Evolutionary conservation across 257 asterid genomes (phyloP).

Genomic region (Solanum lycopersicoides): DNA sequence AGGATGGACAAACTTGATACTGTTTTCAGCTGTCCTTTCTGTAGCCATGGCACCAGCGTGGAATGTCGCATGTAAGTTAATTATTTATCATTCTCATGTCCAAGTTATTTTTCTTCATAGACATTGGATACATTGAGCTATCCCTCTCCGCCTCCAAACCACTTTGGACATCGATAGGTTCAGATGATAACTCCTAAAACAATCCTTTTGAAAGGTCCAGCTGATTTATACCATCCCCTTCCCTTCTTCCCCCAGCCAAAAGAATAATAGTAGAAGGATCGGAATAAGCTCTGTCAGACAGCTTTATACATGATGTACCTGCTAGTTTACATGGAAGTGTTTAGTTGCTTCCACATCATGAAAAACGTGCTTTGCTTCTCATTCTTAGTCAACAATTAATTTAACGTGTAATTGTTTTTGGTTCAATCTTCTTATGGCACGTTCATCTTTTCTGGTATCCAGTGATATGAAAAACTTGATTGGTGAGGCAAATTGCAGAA

Average conservation of each 20-base stretch:
- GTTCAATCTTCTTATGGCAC: not conserved
- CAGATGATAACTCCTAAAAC: not conserved
- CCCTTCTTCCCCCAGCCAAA: not conserved
- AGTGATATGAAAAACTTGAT: slow-evolving; percentile 87
- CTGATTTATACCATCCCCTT: not conserved
- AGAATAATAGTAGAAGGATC: not conserved
- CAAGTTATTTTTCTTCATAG: not conserved
- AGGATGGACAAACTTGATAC: slow-evolving; percentile 14
- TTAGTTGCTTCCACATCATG: not conserved
- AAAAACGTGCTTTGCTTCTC: not conserved
- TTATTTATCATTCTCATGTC: not conserved
- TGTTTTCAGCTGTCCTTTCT: slow-evolving; percentile 15
- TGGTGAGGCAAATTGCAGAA: slow-evolving; percentile 72
- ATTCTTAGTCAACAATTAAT: not conserved
- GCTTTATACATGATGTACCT: not conserved
- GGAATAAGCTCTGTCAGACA: not conserved
- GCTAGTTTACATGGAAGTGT: not conserved
- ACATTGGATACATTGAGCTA: not conserved
- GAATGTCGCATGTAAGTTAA: slow-evolving; percentile 8
- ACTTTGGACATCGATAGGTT: not conserved
- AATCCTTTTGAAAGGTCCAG: not conserved
- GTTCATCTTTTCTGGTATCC: slow-evolving; percentile 1
- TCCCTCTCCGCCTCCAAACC: not conserved
- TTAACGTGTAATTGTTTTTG: not conserved
- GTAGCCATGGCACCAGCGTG: slow-evolving; percentile 8